Conservation (phyloP, 345 rosid genomes). For the Populus tremula region DNA sequence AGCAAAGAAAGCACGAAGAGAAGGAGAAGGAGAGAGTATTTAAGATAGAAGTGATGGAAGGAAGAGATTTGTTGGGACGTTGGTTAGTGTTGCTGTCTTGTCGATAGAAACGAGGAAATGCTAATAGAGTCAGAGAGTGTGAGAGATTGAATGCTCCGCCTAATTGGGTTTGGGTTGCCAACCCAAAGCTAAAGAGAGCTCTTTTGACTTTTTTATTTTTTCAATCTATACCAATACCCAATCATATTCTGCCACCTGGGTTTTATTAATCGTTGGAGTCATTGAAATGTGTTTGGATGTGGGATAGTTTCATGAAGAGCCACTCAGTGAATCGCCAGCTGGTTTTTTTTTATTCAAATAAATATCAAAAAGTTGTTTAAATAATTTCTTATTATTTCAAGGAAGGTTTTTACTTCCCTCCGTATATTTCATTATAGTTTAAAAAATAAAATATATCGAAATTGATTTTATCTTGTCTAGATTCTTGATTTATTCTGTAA, state of each 20-base stretch:
- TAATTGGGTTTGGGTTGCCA: slow-evolving; percentile 7
- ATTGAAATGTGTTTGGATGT: too few species aligned
- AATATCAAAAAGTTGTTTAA: too few species aligned
- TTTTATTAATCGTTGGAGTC: background rate
- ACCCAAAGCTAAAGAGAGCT: background rate
- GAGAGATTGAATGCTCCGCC: slow-evolving; percentile 45
- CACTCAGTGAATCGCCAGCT: too few species aligned
- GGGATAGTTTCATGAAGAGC: too few species aligned
- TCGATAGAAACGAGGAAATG: slow-evolving; percentile 39
- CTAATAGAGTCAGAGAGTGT: background rate
- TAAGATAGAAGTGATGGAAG: background rate
- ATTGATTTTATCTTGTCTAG: too few species aligned
- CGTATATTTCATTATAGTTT: too few species aligned
- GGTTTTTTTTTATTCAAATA: too few species aligned
- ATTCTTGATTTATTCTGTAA: too few species aligned
- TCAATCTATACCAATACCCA: too few species aligned
- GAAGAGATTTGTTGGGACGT: background rate
- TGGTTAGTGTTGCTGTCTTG: background rate
- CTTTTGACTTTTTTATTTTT: background rate
- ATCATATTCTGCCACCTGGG: background rate
- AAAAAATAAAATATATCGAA: too few species aligned
- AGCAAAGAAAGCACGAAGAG: background rate
- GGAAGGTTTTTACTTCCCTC: too few species aligned
- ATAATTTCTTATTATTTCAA: too few species aligned
- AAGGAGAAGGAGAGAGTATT: background rate